These are phyloP conservation scores for Heliosperma pusillum DNA, from an alignment of 148 eudicot genomes.

Conservation along the genomic window DNA sequence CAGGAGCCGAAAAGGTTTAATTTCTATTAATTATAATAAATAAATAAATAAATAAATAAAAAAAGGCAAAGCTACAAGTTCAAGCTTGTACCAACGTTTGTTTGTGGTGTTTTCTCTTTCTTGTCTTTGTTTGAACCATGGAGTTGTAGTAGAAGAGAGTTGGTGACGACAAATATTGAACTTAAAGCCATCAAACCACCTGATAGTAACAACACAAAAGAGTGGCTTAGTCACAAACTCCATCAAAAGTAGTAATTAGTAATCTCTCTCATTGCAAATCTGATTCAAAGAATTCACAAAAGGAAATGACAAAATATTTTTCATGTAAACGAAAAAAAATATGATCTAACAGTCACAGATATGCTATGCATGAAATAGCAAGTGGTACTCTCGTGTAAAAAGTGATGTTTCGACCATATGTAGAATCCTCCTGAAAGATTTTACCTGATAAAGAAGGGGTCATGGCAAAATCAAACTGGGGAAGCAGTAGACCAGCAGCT, in stretches of 20 bases:
- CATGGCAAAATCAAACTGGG: slow-evolving; percentile 93
- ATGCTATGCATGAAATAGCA: slow-evolving; percentile 1
- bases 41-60: no score
- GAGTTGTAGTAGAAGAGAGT: slow-evolving; percentile 78
- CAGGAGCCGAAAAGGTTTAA: no score
- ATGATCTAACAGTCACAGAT: not conserved
- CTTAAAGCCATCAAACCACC: slow-evolving; percentile 31
- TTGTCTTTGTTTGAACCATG: slow-evolving; percentile 49
- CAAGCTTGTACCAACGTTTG: slow-evolving; percentile 4
- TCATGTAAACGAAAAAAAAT: not conserved
- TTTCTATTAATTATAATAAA: no score
- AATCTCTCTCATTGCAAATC: not conserved
- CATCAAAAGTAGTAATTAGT: not conserved
- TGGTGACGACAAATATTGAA: slow-evolving; percentile 80
- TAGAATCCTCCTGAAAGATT: no score
- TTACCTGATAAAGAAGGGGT: slow-evolving; percentile 94
- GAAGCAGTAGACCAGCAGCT: slow-evolving; percentile 90
- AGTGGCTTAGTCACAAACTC: not conserved
- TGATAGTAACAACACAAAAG: not conserved
- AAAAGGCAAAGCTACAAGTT: slow-evolving; percentile 11
- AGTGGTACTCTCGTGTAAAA: no score
- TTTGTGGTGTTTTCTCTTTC: slow-evolving; percentile 22
- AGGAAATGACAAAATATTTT: not conserved
- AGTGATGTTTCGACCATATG: no score
- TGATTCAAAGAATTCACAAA: not conserved